Conservation (phyloP, 768 basidiomycete genomes). For the Suillus tomentosus region DNA sequence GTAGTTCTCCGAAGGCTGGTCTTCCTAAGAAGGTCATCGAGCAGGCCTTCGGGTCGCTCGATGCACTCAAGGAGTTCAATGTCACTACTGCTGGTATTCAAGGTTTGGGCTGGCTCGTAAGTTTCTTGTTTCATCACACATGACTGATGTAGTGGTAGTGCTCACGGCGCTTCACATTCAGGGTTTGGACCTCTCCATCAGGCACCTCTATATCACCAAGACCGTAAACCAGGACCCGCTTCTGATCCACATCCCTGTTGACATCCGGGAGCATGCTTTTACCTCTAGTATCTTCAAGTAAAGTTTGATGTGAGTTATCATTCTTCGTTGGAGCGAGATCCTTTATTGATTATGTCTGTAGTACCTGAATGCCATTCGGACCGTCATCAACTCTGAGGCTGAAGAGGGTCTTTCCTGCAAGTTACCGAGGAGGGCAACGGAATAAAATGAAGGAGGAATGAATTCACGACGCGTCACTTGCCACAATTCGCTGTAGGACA, state of each 20-base stretch:
- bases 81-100: constrained; percentile 83
- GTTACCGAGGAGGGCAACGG: constrained; percentile 20
- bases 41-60: constrained; percentile 66
- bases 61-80: constrained; percentile 81
- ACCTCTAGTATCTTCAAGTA: constrained; percentile 95
- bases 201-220: constrained; percentile 82
- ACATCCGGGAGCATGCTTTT: constrained; percentile 97
- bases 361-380: constrained; percentile 81
- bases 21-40: constrained; percentile 67
- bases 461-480: too few species aligned
- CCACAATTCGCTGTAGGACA: too few species aligned
- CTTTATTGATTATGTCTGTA: constrained; percentile 26
- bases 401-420: constrained; percentile 51
- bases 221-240: constrained; percentile 97
- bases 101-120: constrained; percentile 95
- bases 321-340: constrained; percentile 6
- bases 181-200: constrained; percentile 69
- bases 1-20: constrained; percentile 61
- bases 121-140: constrained; percentile 32
- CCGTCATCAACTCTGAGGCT: constrained; percentile 69
- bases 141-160: not conserved
- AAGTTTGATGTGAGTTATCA: constrained; percentile 77
- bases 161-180: constrained; percentile 27
- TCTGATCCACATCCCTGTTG: constrained; percentile 73
- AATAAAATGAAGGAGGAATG: not conserved